phyloP scores from a whole-genome alignment of 163 green algal species.

The Volvox carteri region DNA sequence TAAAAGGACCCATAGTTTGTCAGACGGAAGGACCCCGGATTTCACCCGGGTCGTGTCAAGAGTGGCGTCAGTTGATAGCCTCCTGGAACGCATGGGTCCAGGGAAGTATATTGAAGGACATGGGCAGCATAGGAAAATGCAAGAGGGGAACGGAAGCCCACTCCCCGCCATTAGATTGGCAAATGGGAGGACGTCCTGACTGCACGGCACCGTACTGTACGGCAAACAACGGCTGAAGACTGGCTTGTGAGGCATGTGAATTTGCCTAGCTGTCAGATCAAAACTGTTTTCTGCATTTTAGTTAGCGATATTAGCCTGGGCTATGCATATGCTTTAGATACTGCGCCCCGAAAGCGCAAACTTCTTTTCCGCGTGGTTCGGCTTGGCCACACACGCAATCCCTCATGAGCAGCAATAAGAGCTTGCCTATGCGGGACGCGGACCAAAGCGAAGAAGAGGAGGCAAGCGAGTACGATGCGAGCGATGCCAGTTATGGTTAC shows the following conservation, averaged over 20 bases:
- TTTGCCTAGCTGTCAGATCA: background rate
- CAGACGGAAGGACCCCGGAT: no score
- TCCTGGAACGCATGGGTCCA: no score
- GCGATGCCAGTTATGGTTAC: conserved; percentile 40
- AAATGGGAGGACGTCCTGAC: background rate
- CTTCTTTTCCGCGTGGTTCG: background rate
- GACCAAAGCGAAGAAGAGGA: conserved; percentile 33
- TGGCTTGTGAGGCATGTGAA: background rate
- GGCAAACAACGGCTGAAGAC: background rate
- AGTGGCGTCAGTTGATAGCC: no score
- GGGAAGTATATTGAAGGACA: no score
- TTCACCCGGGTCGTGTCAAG: no score
- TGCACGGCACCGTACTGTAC: conserved; percentile 8
- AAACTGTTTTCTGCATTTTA: background rate
- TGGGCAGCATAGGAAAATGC: no score
- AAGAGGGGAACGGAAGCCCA: no score
- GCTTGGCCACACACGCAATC: background rate
- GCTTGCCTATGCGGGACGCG: conserved; percentile 25
- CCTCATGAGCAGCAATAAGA: conserved; percentile 49
- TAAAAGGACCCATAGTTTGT: no score
- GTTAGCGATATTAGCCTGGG: background rate
- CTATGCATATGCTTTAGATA: background rate
- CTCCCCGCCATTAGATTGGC: no score
- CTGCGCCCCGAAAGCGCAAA: background rate
- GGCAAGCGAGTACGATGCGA: conserved; percentile 38